Evolutionary conservation across 257 asterid species (phyloP), one percentile per base, ranked within the genome.

Genomic region (Lantana camara): DNA sequence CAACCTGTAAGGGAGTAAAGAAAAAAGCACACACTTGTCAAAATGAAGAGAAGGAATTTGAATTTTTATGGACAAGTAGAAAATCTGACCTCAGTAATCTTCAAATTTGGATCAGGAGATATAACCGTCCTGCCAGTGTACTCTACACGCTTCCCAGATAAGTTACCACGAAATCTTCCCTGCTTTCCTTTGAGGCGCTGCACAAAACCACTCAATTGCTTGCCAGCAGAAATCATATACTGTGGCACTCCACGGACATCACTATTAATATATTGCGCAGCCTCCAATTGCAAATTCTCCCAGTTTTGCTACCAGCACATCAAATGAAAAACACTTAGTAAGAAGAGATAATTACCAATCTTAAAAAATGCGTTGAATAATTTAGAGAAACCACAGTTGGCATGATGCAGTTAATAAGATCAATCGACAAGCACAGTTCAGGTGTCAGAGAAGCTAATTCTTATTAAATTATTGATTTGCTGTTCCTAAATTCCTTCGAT

Each of bases 61-160:
- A 19, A 48, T 2, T 30, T 40, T 67, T 59, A 41, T 19, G 38
- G 19, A 41, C 41, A 57, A 72, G 57, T 40, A 57, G 46, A 72
- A 37, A 57, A 59, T 46, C 63, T 35, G 30, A 93, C 99, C 99
- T 93, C 90, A 20, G 80, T 85, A 62, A 93, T 93, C 73, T 84
- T 85, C 72, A 93, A 77, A 75, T 93, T 93, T 27, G 97, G 99
- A 66, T 93, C 99, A 17, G 96, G 99, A 63, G 97, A 93, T 69
- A 93, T 93, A 61, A 93, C 99, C 35, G 99, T 93, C 78, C 99
- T 82, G 60, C 97, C 97, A 41, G 97, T 90, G 73, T 32, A 93
- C 71, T 93, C 99, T 35, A 90, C 99, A 73, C 99, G 97, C 82
- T 93, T 93, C 57, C 99, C 99, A 0, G 92, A 90, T 68, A 93